Base-by-base conservation (phyloP, 805 yeast species). In the Saturnispora hagleri region DNA sequence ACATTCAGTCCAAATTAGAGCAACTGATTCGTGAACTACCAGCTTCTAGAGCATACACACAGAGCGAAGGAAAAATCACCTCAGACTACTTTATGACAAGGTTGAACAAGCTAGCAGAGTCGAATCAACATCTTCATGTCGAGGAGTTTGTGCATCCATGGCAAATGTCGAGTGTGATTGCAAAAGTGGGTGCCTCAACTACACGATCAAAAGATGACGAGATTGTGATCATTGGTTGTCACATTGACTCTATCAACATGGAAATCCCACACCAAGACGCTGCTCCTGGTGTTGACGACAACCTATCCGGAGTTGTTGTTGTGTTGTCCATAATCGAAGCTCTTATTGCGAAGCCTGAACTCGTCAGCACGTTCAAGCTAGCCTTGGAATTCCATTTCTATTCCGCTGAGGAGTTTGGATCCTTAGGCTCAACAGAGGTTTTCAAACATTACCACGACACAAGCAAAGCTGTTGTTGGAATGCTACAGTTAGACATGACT, bases 231-330 rank as follows among this genome's bases (percentile, higher is more conserved):
- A 77, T 91, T 40, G 97, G 97, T 1, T 86, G 95, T 26, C 98
- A 91, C 69, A 86, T 84, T 62, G 98, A 91, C 64, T 84, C 95
- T 2, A 75, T 83, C 56, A 89, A 88, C 63, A 71, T 87, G 51
- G 58, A 86, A 43, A 73, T 86, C 52, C 38, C 48, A 22, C 55
- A 81, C 18, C 62, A 85, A 57, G 74, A 80, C 40, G 42, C 20
- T 24, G 88, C 96, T 0, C 97, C 97, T 1, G 98, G 98, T 3
- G 97, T 96, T 3, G 98, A 91, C 64, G 98, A 91, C 63, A 86
- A 90, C 66, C 95, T 96, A 2, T 80, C 90, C 3, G 98, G 97
- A 9, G 84, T 90, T 4, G 81, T 84, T 4, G 84, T 95, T 2
- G 76, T 79, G 33, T 66, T 89, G 51, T 95, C 89, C 65, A 68